These are phyloP conservation scores for Penicillium freii DNA, from an alignment of 2,329 filamentous ascomycete species.

Conservation along the genomic window DNA sequence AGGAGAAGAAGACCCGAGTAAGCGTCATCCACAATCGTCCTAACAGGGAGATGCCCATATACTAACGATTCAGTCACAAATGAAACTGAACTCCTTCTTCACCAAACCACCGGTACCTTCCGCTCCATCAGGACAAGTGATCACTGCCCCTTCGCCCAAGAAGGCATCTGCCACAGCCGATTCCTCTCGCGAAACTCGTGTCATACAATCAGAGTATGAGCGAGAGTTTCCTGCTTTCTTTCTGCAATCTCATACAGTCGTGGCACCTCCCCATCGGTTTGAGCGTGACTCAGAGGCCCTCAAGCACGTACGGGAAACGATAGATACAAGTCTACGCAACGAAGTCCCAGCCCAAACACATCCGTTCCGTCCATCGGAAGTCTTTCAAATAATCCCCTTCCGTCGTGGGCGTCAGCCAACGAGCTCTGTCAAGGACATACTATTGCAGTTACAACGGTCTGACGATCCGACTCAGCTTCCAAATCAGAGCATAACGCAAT, in stretches of 20 bases:
- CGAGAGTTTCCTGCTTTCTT: slow-evolving; percentile 79
- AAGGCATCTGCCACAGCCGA: slow-evolving; percentile 16
- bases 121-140: slow-evolving; percentile 22
- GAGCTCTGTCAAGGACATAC: slow-evolving; percentile 57
- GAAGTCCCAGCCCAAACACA: slow-evolving; percentile 12
- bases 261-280: slow-evolving; percentile 60
- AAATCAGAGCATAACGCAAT: slow-evolving; percentile 26
- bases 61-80: slow-evolving; percentile 46
- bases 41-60: background rate
- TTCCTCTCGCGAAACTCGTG: slow-evolving; percentile 15
- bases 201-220: slow-evolving; percentile 56
- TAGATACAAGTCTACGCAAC: slow-evolving; percentile 41
- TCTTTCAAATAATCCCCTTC: slow-evolving; percentile 42
- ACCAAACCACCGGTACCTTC: slow-evolving; percentile 39
- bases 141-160: slow-evolving; percentile 29
- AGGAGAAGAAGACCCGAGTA: slow-evolving; percentile 50
- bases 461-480: slow-evolving; percentile 29
- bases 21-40: slow-evolving; percentile 9
- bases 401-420: slow-evolving; percentile 34
- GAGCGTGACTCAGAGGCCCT: slow-evolving; percentile 59
- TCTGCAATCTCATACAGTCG: slow-evolving; percentile 66
- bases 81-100: slow-evolving; percentile 53
- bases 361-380: slow-evolving; percentile 34
- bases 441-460: slow-evolving; percentile 53
- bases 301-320: slow-evolving; percentile 52